Evolutionary conservation across 1,284 basidiomycete species (phyloP).

Genomic region (Puccinia hordei): DNA sequence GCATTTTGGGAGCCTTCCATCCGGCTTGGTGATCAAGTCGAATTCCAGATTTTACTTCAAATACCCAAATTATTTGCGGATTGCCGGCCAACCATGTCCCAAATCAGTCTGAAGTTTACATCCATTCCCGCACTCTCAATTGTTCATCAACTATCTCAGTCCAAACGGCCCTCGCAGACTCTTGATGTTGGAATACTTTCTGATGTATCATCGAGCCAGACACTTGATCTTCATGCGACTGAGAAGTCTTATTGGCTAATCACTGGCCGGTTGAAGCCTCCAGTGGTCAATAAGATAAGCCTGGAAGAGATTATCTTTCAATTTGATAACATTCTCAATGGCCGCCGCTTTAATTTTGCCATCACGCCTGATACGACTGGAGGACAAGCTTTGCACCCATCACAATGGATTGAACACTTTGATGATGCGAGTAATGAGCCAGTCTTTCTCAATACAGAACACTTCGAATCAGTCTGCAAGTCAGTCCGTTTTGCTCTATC

Average conservation of each 20-base stretch:
- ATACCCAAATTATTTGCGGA: slow-evolving; percentile 23
- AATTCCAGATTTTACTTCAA: slow-evolving; percentile 25
- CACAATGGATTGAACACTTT: slow-evolving; percentile 28
- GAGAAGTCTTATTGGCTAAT: slow-evolving; percentile 16
- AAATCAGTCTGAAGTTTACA: slow-evolving; percentile 29
- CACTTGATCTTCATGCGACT: slow-evolving; percentile 1
- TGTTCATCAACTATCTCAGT: slow-evolving; percentile 6
- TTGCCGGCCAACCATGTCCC: slow-evolving; percentile 32
- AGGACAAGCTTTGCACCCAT: neutral
- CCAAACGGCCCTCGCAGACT: too few relatives aligned
- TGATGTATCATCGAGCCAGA: slow-evolving; percentile 3
- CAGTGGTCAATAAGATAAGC: slow-evolving; percentile 15
- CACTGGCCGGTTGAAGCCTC: slow-evolving; percentile 33
- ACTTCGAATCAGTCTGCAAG: slow-evolving; percentile 29
- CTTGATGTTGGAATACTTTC: slow-evolving; percentile 30
- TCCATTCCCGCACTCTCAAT: slow-evolving; percentile 23
- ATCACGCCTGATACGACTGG: slow-evolving; percentile 14
- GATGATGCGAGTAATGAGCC: slow-evolving; percentile 1
- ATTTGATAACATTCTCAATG: slow-evolving; percentile 3
- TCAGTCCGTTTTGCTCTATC: neutral
- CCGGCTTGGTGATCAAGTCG: slow-evolving; percentile 16
- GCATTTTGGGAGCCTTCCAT: slow-evolving; percentile 32
- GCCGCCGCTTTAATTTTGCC: neutral
- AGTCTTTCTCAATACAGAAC: slow-evolving; percentile 28
- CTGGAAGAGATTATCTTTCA: slow-evolving; percentile 31